A percentile compares a stretch with the other conserved stretches of the same genome.
Conservation (phyloP, 768 basidiomycete species). For the Suillus occidentalis region DNA sequence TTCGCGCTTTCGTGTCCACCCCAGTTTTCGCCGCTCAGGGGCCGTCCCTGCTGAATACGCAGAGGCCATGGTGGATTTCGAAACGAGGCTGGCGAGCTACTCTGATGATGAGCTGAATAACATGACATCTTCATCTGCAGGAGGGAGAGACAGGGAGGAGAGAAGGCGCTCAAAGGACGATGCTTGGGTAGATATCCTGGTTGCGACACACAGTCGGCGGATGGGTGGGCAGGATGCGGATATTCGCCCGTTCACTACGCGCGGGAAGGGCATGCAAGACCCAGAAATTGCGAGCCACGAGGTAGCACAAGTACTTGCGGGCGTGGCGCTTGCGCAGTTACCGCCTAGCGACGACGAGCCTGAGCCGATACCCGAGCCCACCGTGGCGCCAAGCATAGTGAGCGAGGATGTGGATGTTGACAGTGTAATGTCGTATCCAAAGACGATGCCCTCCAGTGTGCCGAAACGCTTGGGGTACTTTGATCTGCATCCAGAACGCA, state of each 20-base stretch:
- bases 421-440: conserved; percentile 37
- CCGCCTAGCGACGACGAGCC: conserved; percentile 43
- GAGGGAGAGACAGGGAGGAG: conserved; percentile 35
- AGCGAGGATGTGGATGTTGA: conserved; percentile 46
- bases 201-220: conserved; percentile 54
- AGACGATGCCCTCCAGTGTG: neutral
- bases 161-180: conserved; percentile 57
- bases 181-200: conserved; percentile 87
- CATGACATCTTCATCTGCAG: conserved; percentile 39
- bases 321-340: conserved; percentile 38
- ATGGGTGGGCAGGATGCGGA: conserved; percentile 58
- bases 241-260: conserved; percentile 25
- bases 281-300: conserved; percentile 75
- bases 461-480: conserved; percentile 63
- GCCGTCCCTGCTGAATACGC: conserved; percentile 76
- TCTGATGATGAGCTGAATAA: conserved; percentile 47
- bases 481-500: conserved; percentile 74
- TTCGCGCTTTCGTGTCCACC: conserved; percentile 60
- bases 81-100: conserved; percentile 72
- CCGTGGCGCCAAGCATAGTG: neutral
- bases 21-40: conserved; percentile 50
- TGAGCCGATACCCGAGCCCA: conserved; percentile 19
- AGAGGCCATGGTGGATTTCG: conserved; percentile 64
- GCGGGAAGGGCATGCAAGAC: conserved; percentile 41
- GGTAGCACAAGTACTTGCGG: conserved; percentile 69